Conservation (phyloP, 768 basidiomycete genomes). For the Podaxis sp. region DNA sequence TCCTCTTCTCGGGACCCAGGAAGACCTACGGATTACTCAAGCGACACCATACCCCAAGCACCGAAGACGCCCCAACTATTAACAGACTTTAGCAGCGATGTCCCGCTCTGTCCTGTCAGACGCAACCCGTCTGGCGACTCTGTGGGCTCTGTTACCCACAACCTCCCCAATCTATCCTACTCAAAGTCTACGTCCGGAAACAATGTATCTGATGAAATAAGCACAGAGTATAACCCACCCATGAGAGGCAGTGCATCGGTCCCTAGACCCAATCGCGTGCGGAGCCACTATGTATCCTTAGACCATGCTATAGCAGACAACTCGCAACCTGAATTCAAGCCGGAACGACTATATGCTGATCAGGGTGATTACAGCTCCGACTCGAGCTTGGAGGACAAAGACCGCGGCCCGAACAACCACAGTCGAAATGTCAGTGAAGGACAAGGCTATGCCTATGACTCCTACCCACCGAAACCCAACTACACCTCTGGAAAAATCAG, state of each 20-base stretch:
- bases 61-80: neutral
- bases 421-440: neutral
- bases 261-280: neutral
- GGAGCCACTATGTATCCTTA: slow-evolving; percentile 1
- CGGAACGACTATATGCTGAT: neutral
- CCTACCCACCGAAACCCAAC: neutral
- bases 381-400: neutral
- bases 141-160: neutral
- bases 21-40: neutral
- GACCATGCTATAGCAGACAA: neutral
- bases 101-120: neutral
- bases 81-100: neutral
- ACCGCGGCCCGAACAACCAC: neutral
- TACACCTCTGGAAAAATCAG: neutral
- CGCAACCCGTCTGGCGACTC: neutral
- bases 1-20: neutral
- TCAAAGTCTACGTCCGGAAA: neutral
- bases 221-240: slow-evolving; percentile 5
- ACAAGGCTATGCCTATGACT: neutral
- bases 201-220: neutral
- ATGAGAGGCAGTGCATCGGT: neutral
- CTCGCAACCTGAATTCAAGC: slow-evolving; percentile 3
- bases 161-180: neutral
- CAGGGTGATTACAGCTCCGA: neutral
- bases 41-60: neutral